Evolutionary conservation across 2,329 filamentous ascomycete genomes (phyloP), one percentile per base, ranked within the genome.

Genomic region (Eurotiales sp.): DNA sequence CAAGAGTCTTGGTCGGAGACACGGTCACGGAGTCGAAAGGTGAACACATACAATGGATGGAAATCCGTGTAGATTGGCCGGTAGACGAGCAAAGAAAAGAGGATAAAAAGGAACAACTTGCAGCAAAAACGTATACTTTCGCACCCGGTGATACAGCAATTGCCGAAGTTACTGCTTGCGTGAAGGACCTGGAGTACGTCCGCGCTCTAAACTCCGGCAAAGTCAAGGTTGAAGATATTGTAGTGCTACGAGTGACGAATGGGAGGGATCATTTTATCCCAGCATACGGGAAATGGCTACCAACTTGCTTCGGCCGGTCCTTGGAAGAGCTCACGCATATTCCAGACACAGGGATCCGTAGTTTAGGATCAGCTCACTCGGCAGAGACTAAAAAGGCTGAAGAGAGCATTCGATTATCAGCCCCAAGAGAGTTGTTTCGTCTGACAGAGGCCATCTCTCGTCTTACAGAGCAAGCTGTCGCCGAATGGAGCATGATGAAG

Each of bases 221-320:
- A 1, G 66, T 75, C 3, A 74, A 73, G 7, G 73, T 99, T 0
- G 92, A 97, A 56, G 90, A 97, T 57, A 85, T 99, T 3, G 76
- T 99, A 7, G 86, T 99, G 2, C 77, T 99, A 8, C 84, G 90
- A 1, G 88, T 99, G 4, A 79, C 83, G 10, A 82, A 86, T 47
- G 95, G 95, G 0, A 81, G 90, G 43, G 93, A 99, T 61, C 88
- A 97, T 64, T 99, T 99, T 64, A 82, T 99, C 34, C 86, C 90
- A 0, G 77, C 96, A 0, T 84, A 81, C 21, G 93, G 82, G 0
- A 75, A 72, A 1, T 99, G 93, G 92, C 74, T 86, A 3, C 87
- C 87, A 8, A 90, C 89, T 0, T 88, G 85, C 60, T 88, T 97
- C 44, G 89, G 88, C 0, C 84, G 89, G 32, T 91, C 88, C 0